These are phyloP conservation scores for Spiraea crenata DNA, from an alignment of 331 rosid species.

Conservation along the genomic window DNA sequence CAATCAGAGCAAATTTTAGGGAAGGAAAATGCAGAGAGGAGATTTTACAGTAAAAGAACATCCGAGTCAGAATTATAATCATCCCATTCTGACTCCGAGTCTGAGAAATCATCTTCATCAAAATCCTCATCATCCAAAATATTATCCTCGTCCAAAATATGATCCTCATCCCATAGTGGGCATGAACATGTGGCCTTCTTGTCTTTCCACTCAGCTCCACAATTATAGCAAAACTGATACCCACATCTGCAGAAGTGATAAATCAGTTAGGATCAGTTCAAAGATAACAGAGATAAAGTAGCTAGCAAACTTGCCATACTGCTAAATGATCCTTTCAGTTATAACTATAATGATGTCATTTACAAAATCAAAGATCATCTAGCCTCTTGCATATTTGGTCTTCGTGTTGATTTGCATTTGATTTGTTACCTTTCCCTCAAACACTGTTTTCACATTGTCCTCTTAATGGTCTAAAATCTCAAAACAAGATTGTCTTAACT, in stretches of 20 bases:
- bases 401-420: background rate
- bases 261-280: background rate
- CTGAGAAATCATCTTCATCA: conserved; percentile 15
- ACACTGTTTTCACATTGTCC: background rate
- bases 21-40: background rate
- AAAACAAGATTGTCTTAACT: background rate
- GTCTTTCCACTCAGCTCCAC: conserved; percentile 73
- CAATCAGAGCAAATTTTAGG: background rate
- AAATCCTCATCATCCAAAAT: conserved; percentile 38
- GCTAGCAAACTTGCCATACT: background rate
- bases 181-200: conserved; percentile 60
- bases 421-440: background rate
- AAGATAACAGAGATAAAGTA: background rate
- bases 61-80: conserved; percentile 13
- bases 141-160: too few relatives aligned
- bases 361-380: background rate
- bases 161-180: conserved; percentile 75
- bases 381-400: background rate
- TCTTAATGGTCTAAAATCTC: background rate
- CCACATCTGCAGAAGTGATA: conserved; percentile 57
- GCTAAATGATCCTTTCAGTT: background rate
- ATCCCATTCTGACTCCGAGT: background rate
- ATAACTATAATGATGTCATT: background rate
- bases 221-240: conserved; percentile 65
- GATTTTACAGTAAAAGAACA: background rate